phyloP scores from a whole-genome alignment of 2,329 filamentous ascomycete genomes.

The Cladophialophora exuberans region DNA sequence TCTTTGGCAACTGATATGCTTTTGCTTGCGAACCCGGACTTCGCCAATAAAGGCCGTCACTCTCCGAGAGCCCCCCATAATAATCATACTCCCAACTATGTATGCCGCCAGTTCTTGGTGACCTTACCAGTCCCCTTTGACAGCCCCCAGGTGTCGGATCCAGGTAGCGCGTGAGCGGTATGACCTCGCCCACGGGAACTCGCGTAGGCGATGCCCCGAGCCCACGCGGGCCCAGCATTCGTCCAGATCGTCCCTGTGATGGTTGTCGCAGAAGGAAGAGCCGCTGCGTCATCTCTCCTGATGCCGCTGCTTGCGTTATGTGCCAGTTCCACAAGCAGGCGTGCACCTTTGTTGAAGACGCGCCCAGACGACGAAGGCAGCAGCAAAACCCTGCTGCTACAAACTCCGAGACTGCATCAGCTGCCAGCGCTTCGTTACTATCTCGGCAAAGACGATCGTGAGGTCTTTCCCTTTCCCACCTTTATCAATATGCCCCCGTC shows the following conservation, averaged over 20 bases:
- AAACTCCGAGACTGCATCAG: slow-evolving; percentile 18
- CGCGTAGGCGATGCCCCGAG: slow-evolving; percentile 16
- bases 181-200: slow-evolving; percentile 17
- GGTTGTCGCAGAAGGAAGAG: slow-evolving; percentile 33
- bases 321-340: slow-evolving; percentile 32
- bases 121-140: slow-evolving; percentile 12
- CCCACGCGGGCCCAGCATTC: slow-evolving; percentile 10
- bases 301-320: slow-evolving; percentile 26
- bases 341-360: slow-evolving; percentile 34
- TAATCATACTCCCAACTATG: slow-evolving; percentile 28
- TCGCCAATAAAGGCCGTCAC: slow-evolving; percentile 21
- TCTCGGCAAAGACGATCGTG: slow-evolving; percentile 29
- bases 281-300: slow-evolving; percentile 31
- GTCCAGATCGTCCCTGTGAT: slow-evolving; percentile 31
- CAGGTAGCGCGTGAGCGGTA: slow-evolving; percentile 16
- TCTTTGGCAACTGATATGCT: slow-evolving; percentile 4
- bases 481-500: slow-evolving; percentile 11
- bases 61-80: slow-evolving; percentile 16
- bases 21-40: neutral
- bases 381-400: slow-evolving; percentile 12
- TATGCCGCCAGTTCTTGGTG: slow-evolving; percentile 22
- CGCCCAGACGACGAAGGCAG: slow-evolving; percentile 29
- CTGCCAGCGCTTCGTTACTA: slow-evolving; percentile 22
- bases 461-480: slow-evolving; percentile 21
- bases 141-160: slow-evolving; percentile 4